Evolutionary conservation across 2,329 filamentous ascomycete genomes (phyloP), one percentile per base, ranked within the genome.

Genomic region (Beauveria sp.): DNA sequence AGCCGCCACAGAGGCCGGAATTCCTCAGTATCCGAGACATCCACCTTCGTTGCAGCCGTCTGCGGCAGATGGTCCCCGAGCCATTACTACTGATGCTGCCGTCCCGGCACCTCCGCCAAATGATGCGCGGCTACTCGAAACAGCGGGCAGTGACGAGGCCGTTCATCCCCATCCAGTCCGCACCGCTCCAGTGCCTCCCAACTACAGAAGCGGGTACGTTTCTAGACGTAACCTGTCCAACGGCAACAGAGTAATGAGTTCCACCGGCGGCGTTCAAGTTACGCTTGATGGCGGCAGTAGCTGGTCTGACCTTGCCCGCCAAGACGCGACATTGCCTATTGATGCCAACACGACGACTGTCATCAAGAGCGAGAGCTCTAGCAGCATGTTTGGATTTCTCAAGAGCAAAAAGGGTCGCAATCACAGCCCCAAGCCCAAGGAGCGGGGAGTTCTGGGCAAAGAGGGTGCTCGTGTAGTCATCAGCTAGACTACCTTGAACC

Each of bases 391-490:
- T 66, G 90, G 91, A 1, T 96, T 99, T 73, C 80, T 98, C 64
- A 90, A 85, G 66, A 83, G 93, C 69, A 96, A 96, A 78, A 96
- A 91, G 78, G 91, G 93, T 31, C 83, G 93, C 65, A 91, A 92
- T 61, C 87, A 92, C 74, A 97, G 92, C 72, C 95, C 95, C 1
- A 97, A 96, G 77, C 93, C 93, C 28, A 93, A 91, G 73, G 93
- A 98, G 76, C 85, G 91, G 61, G 95, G 95, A 63, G 93, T 99
- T 8, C 72, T 99, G 63, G 95, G 95, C 62, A 98, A 98, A 72
- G 93, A 98, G 73, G 95, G 95, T 18, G 93, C 95, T 12, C 83
- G 95, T 72, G 88, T 91, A 66, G 84, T 93, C 62, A 88, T 93
- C 70, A 87, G 85, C 68, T 89, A 79, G 65, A 42, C 52, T 49